These are phyloP conservation scores for Centella asiatica DNA, from an alignment of 129 eudicot species.

Conservation along the genomic window DNA sequence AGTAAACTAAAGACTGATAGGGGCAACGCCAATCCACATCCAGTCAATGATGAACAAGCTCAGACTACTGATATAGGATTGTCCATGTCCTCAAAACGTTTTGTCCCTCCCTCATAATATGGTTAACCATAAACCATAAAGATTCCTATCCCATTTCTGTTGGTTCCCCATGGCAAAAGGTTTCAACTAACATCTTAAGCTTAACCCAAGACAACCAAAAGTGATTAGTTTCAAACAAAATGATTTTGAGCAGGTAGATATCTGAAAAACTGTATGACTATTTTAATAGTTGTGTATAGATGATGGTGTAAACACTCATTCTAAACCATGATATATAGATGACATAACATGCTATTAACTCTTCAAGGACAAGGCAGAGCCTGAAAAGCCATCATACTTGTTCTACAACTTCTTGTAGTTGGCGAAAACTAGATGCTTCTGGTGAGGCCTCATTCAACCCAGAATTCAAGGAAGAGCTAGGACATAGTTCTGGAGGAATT, in stretches of 20 bases:
- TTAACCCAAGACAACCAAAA: no score
- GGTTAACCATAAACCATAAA: no score
- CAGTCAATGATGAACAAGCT: no score
- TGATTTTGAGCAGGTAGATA: not conserved
- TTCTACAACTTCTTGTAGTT: slow-evolving; percentile 70
- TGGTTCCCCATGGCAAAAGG: no score
- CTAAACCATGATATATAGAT: not conserved
- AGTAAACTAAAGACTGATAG: no score
- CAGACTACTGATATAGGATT: no score
- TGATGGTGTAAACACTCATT: not conserved
- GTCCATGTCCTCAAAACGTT: no score
- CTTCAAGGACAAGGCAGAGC: not conserved
- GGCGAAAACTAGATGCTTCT: slow-evolving; percentile 68
- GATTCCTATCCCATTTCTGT: no score
- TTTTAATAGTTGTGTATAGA: not conserved
- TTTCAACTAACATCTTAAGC: no score
- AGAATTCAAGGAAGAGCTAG: slow-evolving; percentile 42
- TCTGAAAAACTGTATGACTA: not conserved
- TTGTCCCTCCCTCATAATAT: no score
- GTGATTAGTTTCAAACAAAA: no score
- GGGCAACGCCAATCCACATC: no score
- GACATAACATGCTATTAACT: not conserved
- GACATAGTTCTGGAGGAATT: slow-evolving; percentile 33
- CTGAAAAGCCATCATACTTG: slow-evolving; percentile 41
- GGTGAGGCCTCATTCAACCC: slow-evolving; percentile 51